Evolutionary conservation across 192 early-diverging fungal species (phyloP).

Genomic region (Entomortierella beljakovae): DNA sequence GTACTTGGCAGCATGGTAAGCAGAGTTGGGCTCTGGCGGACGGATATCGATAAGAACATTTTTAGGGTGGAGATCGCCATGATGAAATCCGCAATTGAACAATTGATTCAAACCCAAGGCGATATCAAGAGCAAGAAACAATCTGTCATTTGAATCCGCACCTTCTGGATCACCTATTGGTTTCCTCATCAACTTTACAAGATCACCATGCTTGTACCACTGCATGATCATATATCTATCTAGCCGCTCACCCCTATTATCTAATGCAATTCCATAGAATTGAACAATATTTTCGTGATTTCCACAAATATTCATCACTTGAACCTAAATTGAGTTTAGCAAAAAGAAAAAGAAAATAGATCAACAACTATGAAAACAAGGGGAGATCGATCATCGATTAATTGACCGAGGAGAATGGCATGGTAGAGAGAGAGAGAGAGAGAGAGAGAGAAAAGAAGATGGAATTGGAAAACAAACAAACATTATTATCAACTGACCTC

Average conservation of each 20-base stretch:
- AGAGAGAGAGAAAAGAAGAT: too few relatives aligned
- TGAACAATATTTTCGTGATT: slow-evolving; percentile 46
- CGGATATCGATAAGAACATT: slow-evolving; percentile 42
- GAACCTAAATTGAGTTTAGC: slow-evolving; percentile 7
- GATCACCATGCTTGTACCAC: slow-evolving; percentile 37
- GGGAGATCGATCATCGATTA: too few relatives aligned
- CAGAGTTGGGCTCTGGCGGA: background rate
- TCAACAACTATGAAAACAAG: too few relatives aligned
- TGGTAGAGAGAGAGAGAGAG: background rate
- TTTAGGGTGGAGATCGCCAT: slow-evolving; percentile 52
- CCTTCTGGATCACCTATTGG: slow-evolving; percentile 6
- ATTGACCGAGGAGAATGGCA: too few relatives aligned
- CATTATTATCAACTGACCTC: slow-evolving; percentile 39
- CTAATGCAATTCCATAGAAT: slow-evolving; percentile 33
- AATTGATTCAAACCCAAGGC: slow-evolving; percentile 42
- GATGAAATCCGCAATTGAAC: slow-evolving; percentile 42
- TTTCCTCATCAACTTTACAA: slow-evolving; percentile 21
- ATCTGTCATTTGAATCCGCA: slow-evolving; percentile 26
- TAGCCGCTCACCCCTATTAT: slow-evolving; percentile 3
- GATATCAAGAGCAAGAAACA: slow-evolving; percentile 43
- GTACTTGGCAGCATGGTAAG: slow-evolving; percentile 14
- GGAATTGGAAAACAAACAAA: too few relatives aligned
- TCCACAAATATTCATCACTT: slow-evolving; percentile 40
- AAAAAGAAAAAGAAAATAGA: background rate
- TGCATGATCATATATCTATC: slow-evolving; percentile 52